These are phyloP conservation scores for Papilionanthe hybrid DNA, from an alignment of 116 monocot species.

Conservation along the genomic window DNA sequence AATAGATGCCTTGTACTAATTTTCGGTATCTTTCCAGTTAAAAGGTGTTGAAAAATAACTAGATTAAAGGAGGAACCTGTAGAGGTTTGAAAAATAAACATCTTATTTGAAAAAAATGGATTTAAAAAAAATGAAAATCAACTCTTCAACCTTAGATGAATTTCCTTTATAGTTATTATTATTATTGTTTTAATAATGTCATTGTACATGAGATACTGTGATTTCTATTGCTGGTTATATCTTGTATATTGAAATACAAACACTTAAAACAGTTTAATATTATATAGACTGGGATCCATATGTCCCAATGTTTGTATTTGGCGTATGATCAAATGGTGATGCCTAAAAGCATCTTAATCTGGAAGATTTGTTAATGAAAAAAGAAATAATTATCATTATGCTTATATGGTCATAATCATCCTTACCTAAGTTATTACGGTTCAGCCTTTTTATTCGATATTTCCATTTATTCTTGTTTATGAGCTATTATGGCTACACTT, in stretches of 20 bases:
- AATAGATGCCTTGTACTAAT: not conserved
- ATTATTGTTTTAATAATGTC: not conserved
- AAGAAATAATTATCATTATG: not conserved
- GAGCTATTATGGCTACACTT: not conserved
- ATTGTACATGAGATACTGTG: not conserved
- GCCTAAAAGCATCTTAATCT: not conserved
- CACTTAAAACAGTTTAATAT: not conserved
- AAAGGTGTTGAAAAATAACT: not conserved
- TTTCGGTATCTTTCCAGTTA: not conserved
- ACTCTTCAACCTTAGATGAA: too few relatives aligned
- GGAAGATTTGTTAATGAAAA: not conserved
- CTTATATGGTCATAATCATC: not conserved
- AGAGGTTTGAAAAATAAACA: too few relatives aligned
- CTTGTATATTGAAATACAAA: slow-evolving; percentile 1
- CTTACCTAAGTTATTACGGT: not conserved
- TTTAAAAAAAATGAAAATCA: too few relatives aligned
- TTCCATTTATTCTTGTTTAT: not conserved
- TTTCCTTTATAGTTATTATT: too few relatives aligned
- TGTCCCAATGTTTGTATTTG: not conserved
- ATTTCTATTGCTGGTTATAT: not conserved
- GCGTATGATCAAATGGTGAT: not conserved
- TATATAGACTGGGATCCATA: not conserved
- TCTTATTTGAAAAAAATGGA: too few relatives aligned
- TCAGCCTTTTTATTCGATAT: not conserved
- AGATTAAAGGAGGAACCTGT: too few relatives aligned